These are phyloP conservation scores for Beauveria varroae DNA, from an alignment of 2,329 filamentous ascomycete genomes.

Conservation along the genomic window DNA sequence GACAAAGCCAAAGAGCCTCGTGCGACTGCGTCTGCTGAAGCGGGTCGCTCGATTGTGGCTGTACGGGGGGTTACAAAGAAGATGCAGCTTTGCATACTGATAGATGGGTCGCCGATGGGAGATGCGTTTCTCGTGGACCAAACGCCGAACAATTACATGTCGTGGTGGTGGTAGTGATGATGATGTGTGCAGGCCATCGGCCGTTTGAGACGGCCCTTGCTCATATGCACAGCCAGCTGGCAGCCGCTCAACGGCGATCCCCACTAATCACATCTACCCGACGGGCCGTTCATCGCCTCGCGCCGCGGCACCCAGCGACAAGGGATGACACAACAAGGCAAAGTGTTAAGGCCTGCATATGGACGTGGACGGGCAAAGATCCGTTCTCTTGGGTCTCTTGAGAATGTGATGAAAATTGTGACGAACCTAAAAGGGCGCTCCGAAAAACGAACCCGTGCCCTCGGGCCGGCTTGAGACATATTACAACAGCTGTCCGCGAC, in stretches of 20 bases:
- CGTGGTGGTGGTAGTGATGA: background rate
- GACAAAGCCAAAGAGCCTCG: too few species aligned
- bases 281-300: constrained; percentile 2
- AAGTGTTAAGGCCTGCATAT: background rate
- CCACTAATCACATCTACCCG: constrained; percentile 5
- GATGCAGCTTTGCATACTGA: too few species aligned
- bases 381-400: too few species aligned
- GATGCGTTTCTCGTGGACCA: too few species aligned
- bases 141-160: background rate
- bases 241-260: background rate
- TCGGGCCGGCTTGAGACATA: background rate
- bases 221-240: background rate
- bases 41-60: background rate
- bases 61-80: background rate
- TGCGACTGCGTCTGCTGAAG: background rate
- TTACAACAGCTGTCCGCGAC: background rate
- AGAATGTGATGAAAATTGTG: background rate
- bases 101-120: too few species aligned
- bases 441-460: too few species aligned
- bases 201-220: background rate
- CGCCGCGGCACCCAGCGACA: background rate
- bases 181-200: background rate
- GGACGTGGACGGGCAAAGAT: too few species aligned
- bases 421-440: background rate
- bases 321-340: background rate